Percentiles rank a stretch among this genome's conserved stretches.
These are phyloP conservation scores for Pilaira anomala DNA, from an alignment of 192 early-diverging fungal genomes.

Conservation along the genomic window DNA sequence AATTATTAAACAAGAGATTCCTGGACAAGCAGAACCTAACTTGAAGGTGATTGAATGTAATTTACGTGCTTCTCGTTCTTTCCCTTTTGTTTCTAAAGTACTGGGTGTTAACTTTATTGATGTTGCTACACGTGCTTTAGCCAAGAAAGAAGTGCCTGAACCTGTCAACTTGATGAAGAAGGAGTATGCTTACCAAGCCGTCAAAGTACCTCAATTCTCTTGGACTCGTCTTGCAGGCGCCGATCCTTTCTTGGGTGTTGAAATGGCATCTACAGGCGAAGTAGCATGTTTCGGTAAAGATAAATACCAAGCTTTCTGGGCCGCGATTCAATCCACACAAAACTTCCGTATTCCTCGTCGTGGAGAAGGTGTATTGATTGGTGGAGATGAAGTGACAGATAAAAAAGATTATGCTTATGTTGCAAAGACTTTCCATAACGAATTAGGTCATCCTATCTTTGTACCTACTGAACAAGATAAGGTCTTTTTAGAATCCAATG, in stretches of 20 bases:
- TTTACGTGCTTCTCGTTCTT: slow-evolving; percentile 93
- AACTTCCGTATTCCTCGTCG: slow-evolving; percentile 81
- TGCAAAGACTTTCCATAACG: slow-evolving; percentile 54
- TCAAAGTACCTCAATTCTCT: slow-evolving; percentile 95
- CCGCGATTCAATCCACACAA: slow-evolving; percentile 81
- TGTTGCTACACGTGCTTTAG: slow-evolving; percentile 80
- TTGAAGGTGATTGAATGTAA: slow-evolving; percentile 99
- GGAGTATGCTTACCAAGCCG: slow-evolving; percentile 71
- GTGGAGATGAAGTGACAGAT: slow-evolving; percentile 70
- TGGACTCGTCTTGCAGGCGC: slow-evolving; percentile 95
- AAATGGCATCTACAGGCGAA: slow-evolving; percentile 98
- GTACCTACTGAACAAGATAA: slow-evolving; percentile 64
- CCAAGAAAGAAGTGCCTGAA: slow-evolving; percentile 56
- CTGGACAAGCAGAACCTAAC: slow-evolving; percentile 35
- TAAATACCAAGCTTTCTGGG: slow-evolving; percentile 83
- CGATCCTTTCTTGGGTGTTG: slow-evolving; percentile 95
- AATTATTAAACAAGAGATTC: slow-evolving; percentile 67
- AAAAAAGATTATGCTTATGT: slow-evolving; percentile 67
- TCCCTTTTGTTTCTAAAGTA: slow-evolving; percentile 97
- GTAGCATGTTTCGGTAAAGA: slow-evolving; percentile 95
- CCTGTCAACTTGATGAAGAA: slow-evolving; percentile 57
- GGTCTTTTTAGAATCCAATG: slow-evolving; percentile 40
- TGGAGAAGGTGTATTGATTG: slow-evolving; percentile 67
- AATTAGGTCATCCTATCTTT: slow-evolving; percentile 65
- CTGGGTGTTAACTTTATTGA: slow-evolving; percentile 91